Conservation (phyloP, 139 green algal genomes). For the Tetratostichococcus sp. region DNA sequence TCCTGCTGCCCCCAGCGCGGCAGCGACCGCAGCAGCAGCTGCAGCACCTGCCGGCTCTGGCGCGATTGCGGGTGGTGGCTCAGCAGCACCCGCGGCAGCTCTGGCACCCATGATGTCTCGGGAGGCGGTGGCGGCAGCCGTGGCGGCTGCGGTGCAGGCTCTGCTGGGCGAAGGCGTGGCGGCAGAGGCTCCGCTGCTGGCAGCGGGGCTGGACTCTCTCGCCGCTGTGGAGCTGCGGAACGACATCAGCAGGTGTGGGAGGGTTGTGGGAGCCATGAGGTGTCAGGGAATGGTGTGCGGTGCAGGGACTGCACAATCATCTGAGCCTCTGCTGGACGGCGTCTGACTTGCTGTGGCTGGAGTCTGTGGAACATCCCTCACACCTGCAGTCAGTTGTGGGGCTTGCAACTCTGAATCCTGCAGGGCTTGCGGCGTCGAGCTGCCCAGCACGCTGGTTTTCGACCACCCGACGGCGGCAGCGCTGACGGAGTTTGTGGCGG, state of each 20-base stretch:
- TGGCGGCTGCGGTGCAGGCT: not conserved
- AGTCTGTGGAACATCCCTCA: no score
- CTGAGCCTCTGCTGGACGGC: no score
- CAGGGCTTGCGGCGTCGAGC: conserved; percentile 15
- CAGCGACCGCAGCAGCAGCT: no score
- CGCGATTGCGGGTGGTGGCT: no score
- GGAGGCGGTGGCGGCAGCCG: not conserved
- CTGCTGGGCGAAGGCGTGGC: conserved; percentile 10
- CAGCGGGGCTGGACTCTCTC: conserved; percentile 45
- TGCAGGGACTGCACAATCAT: no score
- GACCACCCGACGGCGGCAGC: conserved; percentile 70
- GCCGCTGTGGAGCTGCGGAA: conserved; percentile 33
- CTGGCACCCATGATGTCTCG: not conserved
- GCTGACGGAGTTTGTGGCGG: conserved; percentile 35
- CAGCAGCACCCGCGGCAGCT: no score
- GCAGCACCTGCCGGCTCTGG: no score
- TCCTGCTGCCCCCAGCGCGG: not conserved
- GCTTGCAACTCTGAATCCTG: no score
- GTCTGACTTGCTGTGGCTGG: no score
- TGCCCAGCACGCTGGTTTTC: conserved; percentile 60
- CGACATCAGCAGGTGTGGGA: conserved; percentile 2
- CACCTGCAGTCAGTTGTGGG: no score
- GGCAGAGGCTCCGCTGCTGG: conserved; percentile 38
- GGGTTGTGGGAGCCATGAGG: no score
- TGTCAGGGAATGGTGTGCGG: no score